Percentiles rank a stretch among this genome's conserved stretches.
Conservation (phyloP, 1,284 basidiomycete genomes). For the Heterobasidion irregulare region DNA sequence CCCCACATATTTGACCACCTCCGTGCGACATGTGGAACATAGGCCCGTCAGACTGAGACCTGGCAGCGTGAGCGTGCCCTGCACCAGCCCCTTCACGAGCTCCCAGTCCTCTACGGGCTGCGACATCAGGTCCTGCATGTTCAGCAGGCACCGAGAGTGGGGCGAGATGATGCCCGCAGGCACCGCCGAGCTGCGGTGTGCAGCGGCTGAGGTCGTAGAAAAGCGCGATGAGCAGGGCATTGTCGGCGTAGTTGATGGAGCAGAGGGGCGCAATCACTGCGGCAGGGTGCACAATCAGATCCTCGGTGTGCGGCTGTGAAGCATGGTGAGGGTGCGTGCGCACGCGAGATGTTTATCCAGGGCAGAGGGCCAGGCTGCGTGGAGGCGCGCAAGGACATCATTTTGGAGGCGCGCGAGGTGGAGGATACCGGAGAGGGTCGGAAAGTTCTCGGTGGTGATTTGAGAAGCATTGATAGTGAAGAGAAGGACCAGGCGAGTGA, state of each 20-base stretch:
- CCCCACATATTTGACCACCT: background rate
- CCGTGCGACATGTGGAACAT: background rate
- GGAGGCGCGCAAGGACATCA: too few species aligned
- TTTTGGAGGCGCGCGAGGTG: conserved; percentile 10
- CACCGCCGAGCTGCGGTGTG: conserved; percentile 16
- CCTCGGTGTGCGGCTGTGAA: conserved; percentile 3
- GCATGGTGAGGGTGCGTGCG: background rate
- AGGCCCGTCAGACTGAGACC: background rate
- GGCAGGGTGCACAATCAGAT: conserved; percentile 18
- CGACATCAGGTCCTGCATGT: background rate
- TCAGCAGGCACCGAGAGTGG: conserved; percentile 10
- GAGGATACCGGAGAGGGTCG: conserved; percentile 14
- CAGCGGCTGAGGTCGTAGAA: conserved; percentile 20
- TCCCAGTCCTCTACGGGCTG: conserved; percentile 5
- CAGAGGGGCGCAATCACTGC: conserved; percentile 19
- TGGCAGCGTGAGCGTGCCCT: background rate
- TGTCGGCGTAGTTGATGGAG: conserved; percentile 13
- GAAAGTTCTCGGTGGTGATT: conserved; percentile 17
- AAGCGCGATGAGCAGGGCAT: conserved; percentile 15
- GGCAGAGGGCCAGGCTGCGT: conserved; percentile 6
- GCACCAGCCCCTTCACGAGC: background rate
- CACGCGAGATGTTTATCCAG: conserved; percentile 7
- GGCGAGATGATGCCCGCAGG: conserved; percentile 16
- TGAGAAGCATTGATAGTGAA: conserved; percentile 13
- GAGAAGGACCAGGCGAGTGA: background rate